Conservation (phyloP, 192 early-diverging fungal species). For the Rhizophlyctis rosea region DNA sequence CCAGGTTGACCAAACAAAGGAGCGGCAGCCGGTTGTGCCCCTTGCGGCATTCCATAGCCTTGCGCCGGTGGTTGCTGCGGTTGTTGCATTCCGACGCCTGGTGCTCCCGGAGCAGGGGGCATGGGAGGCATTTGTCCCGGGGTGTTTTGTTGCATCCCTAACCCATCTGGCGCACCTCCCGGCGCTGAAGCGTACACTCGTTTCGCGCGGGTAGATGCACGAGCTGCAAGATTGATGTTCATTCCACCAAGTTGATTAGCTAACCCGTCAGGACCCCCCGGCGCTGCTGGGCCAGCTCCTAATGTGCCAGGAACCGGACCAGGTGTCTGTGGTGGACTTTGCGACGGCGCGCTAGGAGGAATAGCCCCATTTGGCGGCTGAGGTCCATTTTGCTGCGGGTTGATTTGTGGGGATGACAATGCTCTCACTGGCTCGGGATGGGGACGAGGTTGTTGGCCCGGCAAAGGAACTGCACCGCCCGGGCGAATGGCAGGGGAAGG, state of each 20-base stretch:
- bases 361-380: too few relatives aligned
- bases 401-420: too few relatives aligned
- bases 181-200: slow-evolving; percentile 19
- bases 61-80: not conserved
- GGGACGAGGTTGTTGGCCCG: not conserved
- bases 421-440: not conserved
- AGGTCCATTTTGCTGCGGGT: too few relatives aligned
- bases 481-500: not conserved
- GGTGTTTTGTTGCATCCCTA: not conserved
- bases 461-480: not conserved
- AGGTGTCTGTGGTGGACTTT: not conserved
- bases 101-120: not conserved
- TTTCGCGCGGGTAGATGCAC: slow-evolving; percentile 8
- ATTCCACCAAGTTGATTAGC: slow-evolving; percentile 19
- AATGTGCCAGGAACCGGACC: not conserved
- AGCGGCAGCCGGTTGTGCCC: not conserved
- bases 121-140: not conserved
- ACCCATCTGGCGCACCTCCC: not conserved
- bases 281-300: not conserved
- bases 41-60: not conserved
- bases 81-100: not conserved
- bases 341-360: too few relatives aligned
- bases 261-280: not conserved
- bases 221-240: slow-evolving; percentile 10
- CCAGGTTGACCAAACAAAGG: not conserved